Evolutionary conservation across 768 basidiomycete species (phyloP).

Genomic region (Trametes cingulata): DNA sequence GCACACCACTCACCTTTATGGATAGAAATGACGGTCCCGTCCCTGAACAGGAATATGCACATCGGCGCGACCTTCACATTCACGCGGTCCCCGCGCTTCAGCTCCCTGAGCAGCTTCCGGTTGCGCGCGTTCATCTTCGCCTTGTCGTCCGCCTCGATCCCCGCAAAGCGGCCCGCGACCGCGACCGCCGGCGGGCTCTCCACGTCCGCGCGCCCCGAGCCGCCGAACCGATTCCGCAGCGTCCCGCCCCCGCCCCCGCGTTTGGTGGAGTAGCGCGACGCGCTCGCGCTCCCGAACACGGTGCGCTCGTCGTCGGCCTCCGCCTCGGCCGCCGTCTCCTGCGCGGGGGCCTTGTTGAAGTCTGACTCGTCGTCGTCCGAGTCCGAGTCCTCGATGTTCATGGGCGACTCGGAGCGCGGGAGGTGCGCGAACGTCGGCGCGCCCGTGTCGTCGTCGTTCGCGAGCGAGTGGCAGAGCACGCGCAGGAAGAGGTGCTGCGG

Average conservation of each 20-base stretch:
- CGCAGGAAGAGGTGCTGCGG: conserved; percentile 68
- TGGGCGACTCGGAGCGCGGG: conserved; percentile 39
- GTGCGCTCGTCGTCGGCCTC: conserved; percentile 34
- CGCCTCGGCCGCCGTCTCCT: conserved; percentile 32
- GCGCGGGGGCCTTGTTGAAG: conserved; percentile 22
- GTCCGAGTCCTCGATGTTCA: conserved; percentile 4
- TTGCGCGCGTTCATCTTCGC: conserved; percentile 27
- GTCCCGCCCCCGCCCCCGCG: conserved; percentile 22
- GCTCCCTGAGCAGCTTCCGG: conserved; percentile 34
- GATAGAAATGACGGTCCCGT: conserved; percentile 44
- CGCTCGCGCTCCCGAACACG: conserved; percentile 27
- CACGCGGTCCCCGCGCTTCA: conserved; percentile 58
- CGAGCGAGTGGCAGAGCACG: conserved; percentile 63
- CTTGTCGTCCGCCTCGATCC: conserved; percentile 8
- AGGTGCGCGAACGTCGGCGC: conserved; percentile 28
- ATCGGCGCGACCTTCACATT: conserved; percentile 61
- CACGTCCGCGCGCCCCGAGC: conserved; percentile 14
- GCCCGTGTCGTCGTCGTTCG: conserved; percentile 20
- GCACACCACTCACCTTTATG: conserved; percentile 15
- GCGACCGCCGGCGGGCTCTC: conserved; percentile 14
- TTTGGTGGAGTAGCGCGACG: conserved; percentile 28
- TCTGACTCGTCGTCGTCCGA: conserved; percentile 21
- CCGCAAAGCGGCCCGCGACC: conserved; percentile 6
- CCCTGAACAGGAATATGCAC: conserved; percentile 66
- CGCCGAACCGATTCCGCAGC: conserved; percentile 15